These are phyloP conservation scores for Orbilia blumenaviensis DNA, from an alignment of 2,329 filamentous ascomycete genomes.

Conservation along the genomic window DNA sequence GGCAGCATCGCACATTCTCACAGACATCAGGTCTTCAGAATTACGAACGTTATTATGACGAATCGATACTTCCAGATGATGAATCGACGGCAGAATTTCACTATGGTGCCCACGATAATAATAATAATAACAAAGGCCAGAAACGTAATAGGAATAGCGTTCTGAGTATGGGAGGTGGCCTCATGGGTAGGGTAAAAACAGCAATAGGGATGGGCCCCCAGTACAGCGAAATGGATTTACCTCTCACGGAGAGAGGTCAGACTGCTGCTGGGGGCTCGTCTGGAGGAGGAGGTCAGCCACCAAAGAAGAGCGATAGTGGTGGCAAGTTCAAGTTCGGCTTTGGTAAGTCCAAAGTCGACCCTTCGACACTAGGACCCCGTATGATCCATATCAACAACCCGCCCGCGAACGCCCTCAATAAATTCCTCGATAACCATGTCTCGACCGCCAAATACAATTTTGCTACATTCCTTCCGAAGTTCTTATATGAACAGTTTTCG, in stretches of 20 bases:
- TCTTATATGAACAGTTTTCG: constrained; percentile 96
- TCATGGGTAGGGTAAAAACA: constrained; percentile 87
- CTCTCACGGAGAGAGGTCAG: constrained; percentile 77
- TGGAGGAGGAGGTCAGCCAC: constrained; percentile 60
- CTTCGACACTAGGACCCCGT: constrained; percentile 87
- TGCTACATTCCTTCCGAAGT: constrained; percentile 92
- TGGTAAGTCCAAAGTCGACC: constrained; percentile 82
- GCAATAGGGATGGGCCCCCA: constrained; percentile 84
- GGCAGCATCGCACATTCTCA: constrained; percentile 66
- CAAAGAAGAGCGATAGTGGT: constrained; percentile 68
- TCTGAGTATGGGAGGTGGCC: constrained; percentile 81
- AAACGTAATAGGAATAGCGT: constrained; percentile 77
- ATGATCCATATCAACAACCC: constrained; percentile 97
- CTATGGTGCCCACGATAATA: constrained; percentile 80
- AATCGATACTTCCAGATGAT: constrained; percentile 69
- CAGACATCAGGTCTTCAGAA: constrained; percentile 86
- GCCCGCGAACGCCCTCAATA: constrained; percentile 85
- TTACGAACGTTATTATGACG: constrained; percentile 89
- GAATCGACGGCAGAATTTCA: constrained; percentile 81
- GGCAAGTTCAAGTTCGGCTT: constrained; percentile 93
- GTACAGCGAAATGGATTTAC: constrained; percentile 98
- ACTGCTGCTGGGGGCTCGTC: constrained; percentile 63
- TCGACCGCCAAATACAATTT: constrained; percentile 98
- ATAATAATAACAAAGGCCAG: constrained; percentile 70
- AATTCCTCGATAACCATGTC: constrained; percentile 95